These are phyloP conservation scores for Vigna hirtella DNA, from an alignment of 306 rosid species.

Conservation along the genomic window DNA sequence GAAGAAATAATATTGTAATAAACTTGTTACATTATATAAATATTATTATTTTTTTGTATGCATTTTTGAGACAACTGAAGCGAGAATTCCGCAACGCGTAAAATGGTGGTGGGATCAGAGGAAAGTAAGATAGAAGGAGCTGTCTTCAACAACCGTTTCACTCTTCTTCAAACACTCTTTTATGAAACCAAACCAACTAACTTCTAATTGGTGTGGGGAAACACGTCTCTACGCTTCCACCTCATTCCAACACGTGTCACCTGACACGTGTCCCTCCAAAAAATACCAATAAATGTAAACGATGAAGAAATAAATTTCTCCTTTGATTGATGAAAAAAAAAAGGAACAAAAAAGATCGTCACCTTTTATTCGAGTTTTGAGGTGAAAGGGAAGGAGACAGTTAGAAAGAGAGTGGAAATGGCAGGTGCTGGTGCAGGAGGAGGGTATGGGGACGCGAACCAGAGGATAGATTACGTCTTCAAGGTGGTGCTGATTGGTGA, in stretches of 20 bases:
- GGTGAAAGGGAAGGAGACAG: conserved; percentile 41
- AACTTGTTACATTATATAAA: too few relatives aligned
- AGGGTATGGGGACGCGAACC: conserved; percentile 80
- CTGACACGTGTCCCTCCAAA: not conserved
- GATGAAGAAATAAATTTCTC: not conserved
- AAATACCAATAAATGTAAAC: not conserved
- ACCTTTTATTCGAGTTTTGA: conserved; percentile 1
- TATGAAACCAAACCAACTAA: not conserved
- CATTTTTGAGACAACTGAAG: too few relatives aligned
- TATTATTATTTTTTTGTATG: too few relatives aligned
- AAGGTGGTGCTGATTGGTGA: conserved; percentile 96
- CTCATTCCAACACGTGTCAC: conserved; percentile 6
- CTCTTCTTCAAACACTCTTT: too few relatives aligned
- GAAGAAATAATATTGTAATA: too few relatives aligned
- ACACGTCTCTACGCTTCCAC: conserved; percentile 10
- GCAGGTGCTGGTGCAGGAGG: conserved; percentile 67
- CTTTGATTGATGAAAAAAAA: not conserved
- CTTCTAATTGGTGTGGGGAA: conserved; percentile 19
- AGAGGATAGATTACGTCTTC: conserved; percentile 97
- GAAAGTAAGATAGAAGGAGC: too few relatives aligned
- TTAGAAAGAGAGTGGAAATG: conserved; percentile 49
- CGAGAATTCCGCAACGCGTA: too few relatives aligned
- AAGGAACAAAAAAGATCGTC: conserved; percentile 23
- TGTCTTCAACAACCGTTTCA: too few relatives aligned
- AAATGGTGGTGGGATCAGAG: too few relatives aligned